These are phyloP conservation scores for Colletotrichum salicis DNA, from an alignment of 2,329 filamentous ascomycete species.

Conservation along the genomic window DNA sequence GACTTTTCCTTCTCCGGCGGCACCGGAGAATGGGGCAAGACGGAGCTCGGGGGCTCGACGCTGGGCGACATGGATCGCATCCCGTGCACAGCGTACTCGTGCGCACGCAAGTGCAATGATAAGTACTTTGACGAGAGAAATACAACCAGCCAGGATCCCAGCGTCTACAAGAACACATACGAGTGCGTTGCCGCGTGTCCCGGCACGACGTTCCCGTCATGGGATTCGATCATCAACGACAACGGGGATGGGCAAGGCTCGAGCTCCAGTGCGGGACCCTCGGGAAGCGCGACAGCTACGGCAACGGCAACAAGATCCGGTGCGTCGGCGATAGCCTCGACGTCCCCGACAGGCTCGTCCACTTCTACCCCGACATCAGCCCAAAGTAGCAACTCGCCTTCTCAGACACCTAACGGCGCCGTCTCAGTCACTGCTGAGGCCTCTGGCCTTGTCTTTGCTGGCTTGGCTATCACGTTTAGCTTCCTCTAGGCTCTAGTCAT, in stretches of 20 bases:
- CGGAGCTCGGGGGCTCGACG: constrained; percentile 17
- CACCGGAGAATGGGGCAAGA: constrained; percentile 28
- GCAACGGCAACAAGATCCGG: background rate
- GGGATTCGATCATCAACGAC: background rate
- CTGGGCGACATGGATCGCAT: constrained; percentile 15
- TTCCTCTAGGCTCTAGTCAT: background rate
- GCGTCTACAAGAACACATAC: constrained; percentile 10
- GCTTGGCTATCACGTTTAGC: background rate
- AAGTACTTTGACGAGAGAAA: constrained; percentile 21
- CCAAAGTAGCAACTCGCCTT: background rate
- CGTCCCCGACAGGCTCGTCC: background rate
- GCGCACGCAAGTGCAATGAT: constrained; percentile 29
- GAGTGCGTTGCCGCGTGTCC: constrained; percentile 11
- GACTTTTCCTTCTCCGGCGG: constrained; percentile 31
- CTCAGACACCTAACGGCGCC: background rate
- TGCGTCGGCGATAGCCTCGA: background rate
- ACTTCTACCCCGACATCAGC: background rate
- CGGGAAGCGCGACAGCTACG: background rate
- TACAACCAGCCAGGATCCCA: background rate
- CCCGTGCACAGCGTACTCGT: constrained; percentile 32
- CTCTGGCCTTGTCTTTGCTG: background rate
- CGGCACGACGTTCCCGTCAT: constrained; percentile 12
- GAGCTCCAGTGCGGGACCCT: background rate
- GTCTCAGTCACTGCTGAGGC: background rate
- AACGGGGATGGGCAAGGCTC: background rate